A percentile compares a stretch with the other conserved stretches of the same genome.
phyloP scores from a whole-genome alignment of 2,329 filamentous ascomycete genomes.

The Diaporthe vaccinii region DNA sequence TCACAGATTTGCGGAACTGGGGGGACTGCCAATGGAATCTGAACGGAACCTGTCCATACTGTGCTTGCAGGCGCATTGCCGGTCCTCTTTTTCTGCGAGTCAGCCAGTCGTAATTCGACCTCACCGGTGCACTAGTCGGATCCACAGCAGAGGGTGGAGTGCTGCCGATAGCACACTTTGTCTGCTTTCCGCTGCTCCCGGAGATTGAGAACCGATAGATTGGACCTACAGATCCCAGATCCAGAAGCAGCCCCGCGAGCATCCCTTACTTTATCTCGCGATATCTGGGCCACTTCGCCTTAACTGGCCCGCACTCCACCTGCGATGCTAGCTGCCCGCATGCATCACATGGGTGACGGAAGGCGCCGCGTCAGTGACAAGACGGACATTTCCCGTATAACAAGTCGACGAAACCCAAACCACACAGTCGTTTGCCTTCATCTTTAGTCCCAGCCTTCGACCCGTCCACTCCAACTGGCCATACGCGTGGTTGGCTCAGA shows the following conservation, averaged over 20 bases:
- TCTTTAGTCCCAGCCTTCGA: neutral
- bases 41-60: neutral
- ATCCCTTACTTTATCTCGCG: slow-evolving; percentile 5
- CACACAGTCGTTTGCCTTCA: neutral
- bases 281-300: neutral
- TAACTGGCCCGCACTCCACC: neutral
- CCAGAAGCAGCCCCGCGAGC: slow-evolving; percentile 7
- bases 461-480: neutral
- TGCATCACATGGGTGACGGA: neutral
- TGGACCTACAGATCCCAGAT: neutral
- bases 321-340: neutral
- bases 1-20: too few relatives aligned
- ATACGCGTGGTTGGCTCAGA: neutral
- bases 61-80: neutral
- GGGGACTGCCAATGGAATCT: neutral
- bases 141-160: neutral
- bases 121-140: slow-evolving; percentile 8
- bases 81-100: slow-evolving; percentile 17
- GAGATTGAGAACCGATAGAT: slow-evolving; percentile 34
- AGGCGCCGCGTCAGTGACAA: neutral
- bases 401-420: neutral
- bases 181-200: neutral
- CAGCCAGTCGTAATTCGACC: slow-evolving; percentile 16
- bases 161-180: neutral
- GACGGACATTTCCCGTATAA: neutral